Percentiles rank a stretch among this genome's conserved stretches.
Evolutionary conservation across 1,139 yeast genomes (phyloP).

Genomic region (Blastobotrys apis): DNA sequence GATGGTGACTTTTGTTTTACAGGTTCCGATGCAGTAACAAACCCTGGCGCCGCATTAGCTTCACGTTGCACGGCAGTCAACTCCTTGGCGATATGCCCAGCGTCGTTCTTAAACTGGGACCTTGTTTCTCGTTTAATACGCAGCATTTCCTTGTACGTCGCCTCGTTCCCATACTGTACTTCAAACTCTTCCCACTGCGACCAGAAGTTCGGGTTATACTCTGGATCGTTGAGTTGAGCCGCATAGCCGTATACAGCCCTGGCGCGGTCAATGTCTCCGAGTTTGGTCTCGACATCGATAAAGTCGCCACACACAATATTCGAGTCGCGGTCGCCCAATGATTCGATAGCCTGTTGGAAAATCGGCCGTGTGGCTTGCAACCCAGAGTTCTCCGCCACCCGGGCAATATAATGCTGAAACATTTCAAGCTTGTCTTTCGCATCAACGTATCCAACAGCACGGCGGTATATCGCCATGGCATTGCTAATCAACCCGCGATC

Average conservation of each 20-base stretch:
- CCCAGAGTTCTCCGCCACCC: slow-evolving; percentile 36
- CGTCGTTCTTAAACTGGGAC: slow-evolving; percentile 39
- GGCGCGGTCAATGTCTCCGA: slow-evolving; percentile 53
- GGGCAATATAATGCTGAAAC: slow-evolving; percentile 35
- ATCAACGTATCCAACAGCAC: slow-evolving; percentile 40
- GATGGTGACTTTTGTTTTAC: slow-evolving; percentile 1
- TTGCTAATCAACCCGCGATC: slow-evolving; percentile 43
- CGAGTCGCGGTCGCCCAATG: slow-evolving; percentile 37
- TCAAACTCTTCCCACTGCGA: slow-evolving; percentile 71
- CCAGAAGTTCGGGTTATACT: slow-evolving; percentile 43
- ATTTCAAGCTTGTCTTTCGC: slow-evolving; percentile 35
- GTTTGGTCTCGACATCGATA: slow-evolving; percentile 46
- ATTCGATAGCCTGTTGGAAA: slow-evolving; percentile 43
- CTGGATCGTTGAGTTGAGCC: slow-evolving; percentile 45
- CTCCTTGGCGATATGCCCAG: slow-evolving; percentile 31
- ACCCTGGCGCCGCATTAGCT: slow-evolving; percentile 48
- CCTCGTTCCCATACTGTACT: slow-evolving; percentile 62
- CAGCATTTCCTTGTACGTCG: slow-evolving; percentile 70
- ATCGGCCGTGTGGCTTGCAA: slow-evolving; percentile 38
- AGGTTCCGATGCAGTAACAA: slow-evolving; percentile 46
- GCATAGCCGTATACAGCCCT: slow-evolving; percentile 54
- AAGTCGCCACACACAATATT: slow-evolving; percentile 38
- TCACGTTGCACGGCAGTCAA: slow-evolving; percentile 21
- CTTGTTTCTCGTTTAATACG: slow-evolving; percentile 54
- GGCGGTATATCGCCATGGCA: slow-evolving; percentile 43